Base-by-base conservation (phyloP, 768 basidiomycete genomes). In the Leccinellum rugosiceps region DNA sequence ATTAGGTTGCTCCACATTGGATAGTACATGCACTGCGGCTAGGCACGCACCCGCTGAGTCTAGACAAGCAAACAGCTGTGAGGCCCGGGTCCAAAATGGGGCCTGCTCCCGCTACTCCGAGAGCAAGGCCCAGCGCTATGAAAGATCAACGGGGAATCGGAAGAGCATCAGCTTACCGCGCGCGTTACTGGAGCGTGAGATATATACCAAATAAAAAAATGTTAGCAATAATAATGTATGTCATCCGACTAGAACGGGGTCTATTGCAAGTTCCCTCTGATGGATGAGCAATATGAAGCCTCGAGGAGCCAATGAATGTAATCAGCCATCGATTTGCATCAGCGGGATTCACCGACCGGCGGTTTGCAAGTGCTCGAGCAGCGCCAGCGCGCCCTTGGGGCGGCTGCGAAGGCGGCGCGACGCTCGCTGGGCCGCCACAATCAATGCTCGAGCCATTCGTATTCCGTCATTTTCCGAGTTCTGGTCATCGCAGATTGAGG, bases 171-270 rank as follows among this genome's bases (percentile, higher is more conserved):
- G 19, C 28, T 41, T 17, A 11, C n/a, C 35, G 32, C 13, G 26
- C 47, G 35, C 35, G 15, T 38, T 1, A 38, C 35, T 62, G 11
- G 49, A n/a, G 21, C 44, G 46, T 49, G 46, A 30, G 21, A 41
- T 6, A 25, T 25, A 25, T 25, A 25, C 25, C n/a, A n/a, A n/a
- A 25, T 25, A 25, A 10, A 35, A 51, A 1, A 23, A 8, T 21
- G 30, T 30, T 28, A 30, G 32, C 46, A 28, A 30, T 30, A 28
- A n/a, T 28, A 26, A 34, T 31, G 21, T 44, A 6, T 6, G 28
- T 50, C 50, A n/a, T 28, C 53, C 61, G 62, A 55, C 48, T 13
- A 46, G 31, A 15, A 17, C 54, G 49, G 41, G 53, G 28, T 2
- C 3, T 41, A n/a, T 41, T 41, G 38, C 4, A 31, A 43, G 32